These are phyloP conservation scores for Microdochium trichocladiopsis DNA, from an alignment of 2,329 filamentous ascomycete species.

Conservation along the genomic window DNA sequence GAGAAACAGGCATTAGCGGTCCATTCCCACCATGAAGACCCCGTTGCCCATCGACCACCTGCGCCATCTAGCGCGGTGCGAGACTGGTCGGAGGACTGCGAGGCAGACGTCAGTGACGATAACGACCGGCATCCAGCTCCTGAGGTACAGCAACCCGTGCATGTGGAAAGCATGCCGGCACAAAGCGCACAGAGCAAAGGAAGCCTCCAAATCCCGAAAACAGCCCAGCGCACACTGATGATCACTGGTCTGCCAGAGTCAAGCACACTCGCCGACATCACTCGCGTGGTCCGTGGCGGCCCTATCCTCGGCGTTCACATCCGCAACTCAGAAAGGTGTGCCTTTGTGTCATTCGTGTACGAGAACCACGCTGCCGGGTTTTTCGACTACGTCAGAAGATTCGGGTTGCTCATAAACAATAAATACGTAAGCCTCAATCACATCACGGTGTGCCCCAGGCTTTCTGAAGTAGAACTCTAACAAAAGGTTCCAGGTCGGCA, in stretches of 20 bases:
- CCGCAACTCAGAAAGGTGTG: slow-evolving; percentile 49
- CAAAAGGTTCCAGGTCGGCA: slow-evolving; percentile 45
- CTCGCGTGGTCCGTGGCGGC: slow-evolving; percentile 60
- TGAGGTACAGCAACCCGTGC: neutral
- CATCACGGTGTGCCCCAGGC: neutral
- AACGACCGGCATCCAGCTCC: neutral
- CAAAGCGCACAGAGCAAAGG: slow-evolving; percentile 3
- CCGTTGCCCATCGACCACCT: no score
- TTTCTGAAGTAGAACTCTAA: neutral
- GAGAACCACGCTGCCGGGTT: slow-evolving; percentile 58
- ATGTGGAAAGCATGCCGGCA: neutral
- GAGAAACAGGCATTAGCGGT: no score
- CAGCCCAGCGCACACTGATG: slow-evolving; percentile 49
- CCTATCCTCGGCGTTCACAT: slow-evolving; percentile 63
- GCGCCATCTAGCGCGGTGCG: no score
- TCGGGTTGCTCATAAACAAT: slow-evolving; percentile 61
- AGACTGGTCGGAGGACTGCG: no score
- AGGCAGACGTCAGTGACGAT: neutral
- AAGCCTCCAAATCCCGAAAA: slow-evolving; percentile 24
- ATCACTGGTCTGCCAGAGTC: slow-evolving; percentile 55
- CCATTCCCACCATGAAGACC: no score
- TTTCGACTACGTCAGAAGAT: slow-evolving; percentile 52
- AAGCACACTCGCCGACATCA: slow-evolving; percentile 59
- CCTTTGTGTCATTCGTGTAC: slow-evolving; percentile 64
- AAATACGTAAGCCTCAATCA: slow-evolving; percentile 58